Conservation (phyloP, 805 yeast genomes). For the Torulaspora maleeae region DNA sequence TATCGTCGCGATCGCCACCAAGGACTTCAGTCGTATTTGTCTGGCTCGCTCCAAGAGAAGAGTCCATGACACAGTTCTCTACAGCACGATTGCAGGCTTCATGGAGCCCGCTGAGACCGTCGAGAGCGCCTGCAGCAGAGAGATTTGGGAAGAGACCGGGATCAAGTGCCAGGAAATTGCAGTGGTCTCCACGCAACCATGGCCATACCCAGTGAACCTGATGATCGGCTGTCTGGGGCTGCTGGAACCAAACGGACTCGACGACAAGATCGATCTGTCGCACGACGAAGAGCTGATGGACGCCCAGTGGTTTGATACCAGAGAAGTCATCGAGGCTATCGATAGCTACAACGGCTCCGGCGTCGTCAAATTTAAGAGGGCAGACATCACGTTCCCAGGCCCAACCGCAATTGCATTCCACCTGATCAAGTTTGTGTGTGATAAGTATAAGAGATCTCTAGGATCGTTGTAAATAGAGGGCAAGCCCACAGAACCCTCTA, state of each 20-base stretch:
- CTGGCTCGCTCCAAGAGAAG: conserved; percentile 67
- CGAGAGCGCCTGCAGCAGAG: conserved; percentile 82
- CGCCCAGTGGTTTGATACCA: conserved; percentile 76
- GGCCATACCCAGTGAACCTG: conserved; percentile 94
- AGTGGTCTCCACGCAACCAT: conserved; percentile 78
- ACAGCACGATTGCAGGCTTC: conserved; percentile 89
- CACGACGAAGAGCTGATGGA: conserved; percentile 84
- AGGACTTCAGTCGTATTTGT: conserved; percentile 55
- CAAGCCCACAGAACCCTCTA: neutral
- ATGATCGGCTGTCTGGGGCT: conserved; percentile 89
- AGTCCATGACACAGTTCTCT: conserved; percentile 47
- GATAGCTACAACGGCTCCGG: conserved; percentile 23
- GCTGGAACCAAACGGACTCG: conserved; percentile 63
- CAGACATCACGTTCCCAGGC: conserved; percentile 29
- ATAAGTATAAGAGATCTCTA: conserved; percentile 12
- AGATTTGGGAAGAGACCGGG: conserved; percentile 96
- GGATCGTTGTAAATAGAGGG: conserved; percentile 6
- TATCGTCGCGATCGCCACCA: conserved; percentile 71
- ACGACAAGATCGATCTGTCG: conserved; percentile 62
- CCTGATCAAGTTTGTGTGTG: conserved; percentile 20
- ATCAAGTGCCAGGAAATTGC: conserved; percentile 54
- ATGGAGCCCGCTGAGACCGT: conserved; percentile 93
- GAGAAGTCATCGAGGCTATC: conserved; percentile 44
- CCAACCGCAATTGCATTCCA: conserved; percentile 31
- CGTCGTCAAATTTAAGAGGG: conserved; percentile 17